Evolutionary conservation across 805 yeast species (phyloP), one percentile per base, ranked within the genome.

Genomic region (Candida schatavii): DNA sequence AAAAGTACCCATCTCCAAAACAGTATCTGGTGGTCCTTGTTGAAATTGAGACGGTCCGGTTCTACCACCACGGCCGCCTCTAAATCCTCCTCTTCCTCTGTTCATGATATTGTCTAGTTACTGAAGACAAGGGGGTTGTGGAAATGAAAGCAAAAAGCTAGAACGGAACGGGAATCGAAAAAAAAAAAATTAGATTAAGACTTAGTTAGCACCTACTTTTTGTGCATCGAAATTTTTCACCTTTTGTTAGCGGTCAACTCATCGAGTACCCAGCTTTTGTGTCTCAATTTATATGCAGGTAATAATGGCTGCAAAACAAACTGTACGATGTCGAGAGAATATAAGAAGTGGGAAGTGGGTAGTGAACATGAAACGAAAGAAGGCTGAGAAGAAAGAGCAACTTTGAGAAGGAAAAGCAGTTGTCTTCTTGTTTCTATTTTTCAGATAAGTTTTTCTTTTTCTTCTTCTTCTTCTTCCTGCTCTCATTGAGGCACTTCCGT

Each of bases 11-110:
- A 93, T 86, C 69, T 90, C 98, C 55, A 86, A 74, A 21, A 93
- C 97, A 43, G 81, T 72, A 52, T 91, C 99, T 59, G 99, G 99
- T 32, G 99, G 99, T 40, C 99, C 99, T 54, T 66, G 72, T 69
- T 83, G 88, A 57, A 83, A 90, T 48, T 74, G 75, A 36, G 82
- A 68, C 46, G 85, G 81, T 50, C 90, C 84, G 52, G 86, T 77
- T 64, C 86, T 79, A 42, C 83, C 81, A 49, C 86, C 85, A 56
- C 81, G 72, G 51, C 78, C 75, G 48, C 83, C 81, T 53, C 85
- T 79, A 50, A 75, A 71, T 51, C 88, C 87, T 47, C 88, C 84
- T 31, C 35, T 31, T 51, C 81, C 83, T 76, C 88, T 80, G 62
- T 78, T 80, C 88, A 81, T 83, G 37, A 7, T 43, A 19, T 22